Evolutionary conservation across 75 land plant species (phyloP), one percentile per base, ranked within the genome.

Genomic region (Ceratopteris richardii): DNA sequence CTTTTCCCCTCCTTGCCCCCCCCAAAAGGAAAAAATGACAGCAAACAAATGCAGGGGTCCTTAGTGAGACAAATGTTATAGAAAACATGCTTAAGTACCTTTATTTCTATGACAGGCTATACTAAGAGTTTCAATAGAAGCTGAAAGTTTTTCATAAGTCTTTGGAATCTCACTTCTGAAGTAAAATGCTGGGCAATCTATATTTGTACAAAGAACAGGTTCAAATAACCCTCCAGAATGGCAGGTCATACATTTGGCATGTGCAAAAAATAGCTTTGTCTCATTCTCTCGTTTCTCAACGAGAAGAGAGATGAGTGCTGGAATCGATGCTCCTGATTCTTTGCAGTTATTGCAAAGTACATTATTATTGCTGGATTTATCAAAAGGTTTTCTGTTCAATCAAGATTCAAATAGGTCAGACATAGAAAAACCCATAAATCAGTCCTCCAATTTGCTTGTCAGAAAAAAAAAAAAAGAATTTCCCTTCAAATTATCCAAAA

Each of bases 181-280:
- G 48, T 70, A 70, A 16, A 70, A 63, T 17, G 46, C 42, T 9
- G 73, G 73, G 60, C 73, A 70, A 36, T 56, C 73, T 23, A 46
- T 23, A 44, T 70, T 70, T 7, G 73, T 63, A 41, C 73, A 70
- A 56, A 70, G 67, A 27, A 70, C 44, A 27, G 60, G 13, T 30
- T 53, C 48, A 31, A 24, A 63, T 37, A 31, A 55, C 1, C 66
- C 66, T 10, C 73, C 73, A 25, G 73, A 70, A 26, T 70, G 73
- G 23, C 73, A 70, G 22, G 53, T 33, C 41, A 50, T 37, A 46
- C 73, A 70, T 25, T 54, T 61, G 16, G 61, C 61, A 6, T 64
- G 73, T 20, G 60, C 66, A 16, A 26, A 40, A 24, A 31, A 23
- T 20, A 68, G 58, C 48, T 57, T 70, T 36, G 21, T 64, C 36